Base-by-base conservation (phyloP, 2,329 filamentous ascomycete species). In the Cladosporium sp. region DNA sequence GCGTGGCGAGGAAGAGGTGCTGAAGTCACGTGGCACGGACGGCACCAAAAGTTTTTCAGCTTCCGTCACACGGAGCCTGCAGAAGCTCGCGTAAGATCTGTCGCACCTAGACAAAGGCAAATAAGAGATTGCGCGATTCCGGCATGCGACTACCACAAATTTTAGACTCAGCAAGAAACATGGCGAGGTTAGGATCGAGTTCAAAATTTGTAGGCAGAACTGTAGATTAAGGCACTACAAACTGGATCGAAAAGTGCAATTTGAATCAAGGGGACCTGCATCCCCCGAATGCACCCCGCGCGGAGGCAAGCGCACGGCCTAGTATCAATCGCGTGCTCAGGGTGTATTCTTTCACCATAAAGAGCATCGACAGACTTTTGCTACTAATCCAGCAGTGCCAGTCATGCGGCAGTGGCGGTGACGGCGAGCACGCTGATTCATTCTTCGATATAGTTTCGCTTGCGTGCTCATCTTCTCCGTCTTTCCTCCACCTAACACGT, bases 181-280 rank as follows among this genome's bases (percentile, higher is more conserved):
- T 33, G 23, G 31, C 35, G 18, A 16, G 52, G 62, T 21, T 16
- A 53, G 46, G 33, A 18, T 23, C 63, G 70, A 72, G 70, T 72
- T 70, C 60, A 26, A 71, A 67, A 69, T 53, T 68, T 65, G 65
- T 65, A 29, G 26, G 40, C 4, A 58, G 28, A 44, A 31, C 53
- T 55, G 40, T 37, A 44, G 28, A n/a, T 23, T 31, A 31, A 28
- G 28, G 49, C 46, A 62, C 44, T 33, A 62, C 60, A 62, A 29
- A 40, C 5, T n/a, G 23, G 16, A 57, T 23, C 29, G 21, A 33
- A 59, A 35, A 3, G 12, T 18, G 8, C 16, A 46, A 46, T 29
- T 16, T 4, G 21, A 21, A 29, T 28, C 37, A 18, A 46, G 40
- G 40, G 40, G 40, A 46, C 40, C 23, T 59, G 56, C 35, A 40